Percentiles rank a stretch among this genome's conserved stretches.
Evolutionary conservation across 2,329 filamentous ascomycete species (phyloP).

Genomic region (Bipolaris sorokiniana): DNA sequence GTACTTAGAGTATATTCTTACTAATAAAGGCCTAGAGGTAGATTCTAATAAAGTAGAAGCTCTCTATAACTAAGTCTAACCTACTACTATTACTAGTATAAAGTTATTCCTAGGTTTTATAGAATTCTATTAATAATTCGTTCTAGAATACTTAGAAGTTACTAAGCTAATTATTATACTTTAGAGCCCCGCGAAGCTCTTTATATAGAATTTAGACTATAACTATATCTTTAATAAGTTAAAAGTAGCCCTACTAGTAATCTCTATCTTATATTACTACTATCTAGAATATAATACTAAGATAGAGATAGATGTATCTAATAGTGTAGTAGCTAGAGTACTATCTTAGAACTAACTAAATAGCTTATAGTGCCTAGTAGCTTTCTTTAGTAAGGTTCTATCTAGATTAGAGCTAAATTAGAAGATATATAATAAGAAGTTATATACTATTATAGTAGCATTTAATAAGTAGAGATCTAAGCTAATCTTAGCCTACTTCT

Average conservation of each 20-base stretch:
- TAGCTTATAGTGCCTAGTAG: background rate
- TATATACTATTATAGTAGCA: background rate
- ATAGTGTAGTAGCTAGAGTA: background rate
- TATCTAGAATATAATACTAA: background rate
- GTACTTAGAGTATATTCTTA: background rate
- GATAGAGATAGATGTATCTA: background rate
- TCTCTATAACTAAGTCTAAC: no score
- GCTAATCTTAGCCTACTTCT: background rate
- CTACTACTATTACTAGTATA: no score
- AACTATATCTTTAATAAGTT: background rate
- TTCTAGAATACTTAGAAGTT: background rate
- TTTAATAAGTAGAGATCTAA: background rate
- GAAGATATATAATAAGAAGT: background rate
- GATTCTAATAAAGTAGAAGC: no score
- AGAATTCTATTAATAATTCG: background rate
- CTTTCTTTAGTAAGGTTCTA: background rate
- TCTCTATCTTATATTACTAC: background rate
- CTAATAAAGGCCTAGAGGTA: no score
- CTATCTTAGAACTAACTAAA: background rate
- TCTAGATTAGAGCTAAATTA: background rate
- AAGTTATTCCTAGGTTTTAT: no score
- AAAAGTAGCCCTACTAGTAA: background rate
- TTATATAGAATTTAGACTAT: background rate
- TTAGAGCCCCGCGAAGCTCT: background rate
- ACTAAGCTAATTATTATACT: background rate